Percentiles rank a stretch among this genome's conserved stretches.
These are phyloP conservation scores for Rhodamnia rubescens DNA, from an alignment of 345 rosid species.

Conservation along the genomic window DNA sequence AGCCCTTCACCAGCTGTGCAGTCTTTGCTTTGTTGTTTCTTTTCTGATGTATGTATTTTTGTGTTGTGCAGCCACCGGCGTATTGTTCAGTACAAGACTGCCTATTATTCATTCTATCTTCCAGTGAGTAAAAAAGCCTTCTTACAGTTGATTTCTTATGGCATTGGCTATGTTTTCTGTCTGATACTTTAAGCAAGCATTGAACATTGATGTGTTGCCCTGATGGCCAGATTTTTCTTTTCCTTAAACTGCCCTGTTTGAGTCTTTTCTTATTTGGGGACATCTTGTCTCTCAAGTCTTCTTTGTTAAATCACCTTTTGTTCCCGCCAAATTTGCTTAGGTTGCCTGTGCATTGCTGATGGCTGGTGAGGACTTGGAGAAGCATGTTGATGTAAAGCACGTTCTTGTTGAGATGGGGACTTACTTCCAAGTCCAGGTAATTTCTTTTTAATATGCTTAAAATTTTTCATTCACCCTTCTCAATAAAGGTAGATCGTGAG, in stretches of 20 bases:
- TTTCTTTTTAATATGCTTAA: background rate
- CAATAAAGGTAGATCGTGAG: background rate
- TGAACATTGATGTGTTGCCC: background rate
- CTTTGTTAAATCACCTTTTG: background rate
- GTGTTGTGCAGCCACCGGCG: constrained; percentile 51
- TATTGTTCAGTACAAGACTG: constrained; percentile 71
- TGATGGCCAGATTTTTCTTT: background rate
- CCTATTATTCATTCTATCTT: constrained; percentile 74
- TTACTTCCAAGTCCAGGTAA: constrained; percentile 82
- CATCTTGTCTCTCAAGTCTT: background rate
- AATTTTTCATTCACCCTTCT: background rate
- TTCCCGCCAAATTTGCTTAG: constrained; percentile 14
- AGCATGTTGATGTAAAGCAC: constrained; percentile 49
- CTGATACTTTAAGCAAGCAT: background rate
- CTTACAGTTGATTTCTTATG: background rate
- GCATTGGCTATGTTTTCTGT: background rate
- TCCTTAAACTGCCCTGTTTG: background rate
- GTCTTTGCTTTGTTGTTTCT: background rate
- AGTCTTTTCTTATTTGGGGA: background rate
- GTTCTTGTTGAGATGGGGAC: constrained; percentile 65
- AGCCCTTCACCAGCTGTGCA: background rate
- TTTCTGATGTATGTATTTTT: background rate
- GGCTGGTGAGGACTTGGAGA: constrained; percentile 64
- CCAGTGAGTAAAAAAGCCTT: constrained; percentile 41
- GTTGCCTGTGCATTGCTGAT: constrained; percentile 78